Conservation (phyloP, 148 eudicot species). For the Bassia scoparia region DNA sequence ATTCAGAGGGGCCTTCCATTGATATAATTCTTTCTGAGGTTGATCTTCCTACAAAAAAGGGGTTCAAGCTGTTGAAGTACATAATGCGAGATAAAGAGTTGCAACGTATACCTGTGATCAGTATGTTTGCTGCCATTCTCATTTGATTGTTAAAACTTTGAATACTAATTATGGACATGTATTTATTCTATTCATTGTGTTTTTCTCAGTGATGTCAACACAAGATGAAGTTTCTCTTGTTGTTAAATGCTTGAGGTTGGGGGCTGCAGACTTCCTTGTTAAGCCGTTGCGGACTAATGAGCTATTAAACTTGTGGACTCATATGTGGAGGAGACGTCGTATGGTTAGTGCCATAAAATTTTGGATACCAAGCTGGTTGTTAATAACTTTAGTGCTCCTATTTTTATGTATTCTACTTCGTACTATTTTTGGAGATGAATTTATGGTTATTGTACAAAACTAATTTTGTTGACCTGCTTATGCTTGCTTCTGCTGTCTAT, state of each 20-base stretch:
- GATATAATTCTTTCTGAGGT: conserved; percentile 93
- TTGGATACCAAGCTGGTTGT: conserved; percentile 14
- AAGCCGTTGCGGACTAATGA: conserved; percentile 96
- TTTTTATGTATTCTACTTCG: background rate
- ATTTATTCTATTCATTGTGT: conserved; percentile 5
- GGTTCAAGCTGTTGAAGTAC: conserved; percentile 84
- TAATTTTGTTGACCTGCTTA: background rate
- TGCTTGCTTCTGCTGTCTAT: background rate
- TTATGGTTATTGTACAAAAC: background rate
- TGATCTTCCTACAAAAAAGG: conserved; percentile 94
- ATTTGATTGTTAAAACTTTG: conserved; percentile 5
- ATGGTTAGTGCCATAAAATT: conserved; percentile 47
- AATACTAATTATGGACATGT: conserved; percentile 1
- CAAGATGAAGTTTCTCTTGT: conserved; percentile 93
- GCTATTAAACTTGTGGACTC: conserved; percentile 94
- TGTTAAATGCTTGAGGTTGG: conserved; percentile 94
- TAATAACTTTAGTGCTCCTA: conserved; percentile 19
- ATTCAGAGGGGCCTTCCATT: conserved; percentile 88
- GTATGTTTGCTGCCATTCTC: conserved; percentile 39
- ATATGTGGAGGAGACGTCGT: conserved; percentile 95
- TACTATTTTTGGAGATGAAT: background rate
- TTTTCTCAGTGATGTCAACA: conserved; percentile 82
- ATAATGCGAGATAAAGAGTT: conserved; percentile 73
- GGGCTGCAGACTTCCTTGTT: conserved; percentile 98
- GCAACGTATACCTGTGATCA: conserved; percentile 90